phyloP scores from a whole-genome alignment of 1,139 yeast species.

The Kodamaea sp. region DNA sequence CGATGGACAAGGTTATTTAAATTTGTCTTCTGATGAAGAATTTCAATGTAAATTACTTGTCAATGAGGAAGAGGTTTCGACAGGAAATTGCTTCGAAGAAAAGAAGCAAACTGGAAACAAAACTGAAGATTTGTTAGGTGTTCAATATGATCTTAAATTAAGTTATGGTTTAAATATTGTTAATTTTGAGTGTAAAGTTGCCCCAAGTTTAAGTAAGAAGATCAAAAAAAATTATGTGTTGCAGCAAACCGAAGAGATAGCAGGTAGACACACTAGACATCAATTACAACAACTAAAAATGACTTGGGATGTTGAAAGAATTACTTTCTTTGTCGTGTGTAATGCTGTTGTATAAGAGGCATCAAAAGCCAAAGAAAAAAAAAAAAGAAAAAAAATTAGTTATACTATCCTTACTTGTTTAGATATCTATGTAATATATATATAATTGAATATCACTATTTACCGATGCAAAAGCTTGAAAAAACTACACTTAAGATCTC shows the following conservation, averaged over 20 bases:
- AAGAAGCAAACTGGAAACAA: constrained; percentile 11
- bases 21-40: constrained; percentile 29
- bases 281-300: constrained; percentile 46
- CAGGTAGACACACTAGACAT: constrained; percentile 46
- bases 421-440: neutral
- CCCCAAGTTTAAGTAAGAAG: constrained; percentile 34
- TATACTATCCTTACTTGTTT: constrained; percentile 3
- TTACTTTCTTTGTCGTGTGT: constrained; percentile 29
- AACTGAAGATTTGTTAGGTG: constrained; percentile 22
- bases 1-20: constrained; percentile 28
- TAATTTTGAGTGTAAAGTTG: constrained; percentile 45
- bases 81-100: constrained; percentile 38
- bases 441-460: constrained; percentile 32
- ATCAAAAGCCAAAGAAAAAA: constrained; percentile 1
- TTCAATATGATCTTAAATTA: constrained; percentile 48
- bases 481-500: constrained; percentile 90
- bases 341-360: constrained; percentile 1
- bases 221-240: constrained; percentile 24
- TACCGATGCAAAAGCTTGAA: constrained; percentile 90
- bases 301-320: constrained; percentile 47
- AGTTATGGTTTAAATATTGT: constrained; percentile 47
- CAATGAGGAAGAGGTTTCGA: constrained; percentile 48
- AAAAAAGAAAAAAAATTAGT: constrained; percentile 1
- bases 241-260: constrained; percentile 25
- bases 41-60: constrained; percentile 43